Conservation (phyloP, 768 basidiomycete genomes). For the Leccinum rimulosum region DNA sequence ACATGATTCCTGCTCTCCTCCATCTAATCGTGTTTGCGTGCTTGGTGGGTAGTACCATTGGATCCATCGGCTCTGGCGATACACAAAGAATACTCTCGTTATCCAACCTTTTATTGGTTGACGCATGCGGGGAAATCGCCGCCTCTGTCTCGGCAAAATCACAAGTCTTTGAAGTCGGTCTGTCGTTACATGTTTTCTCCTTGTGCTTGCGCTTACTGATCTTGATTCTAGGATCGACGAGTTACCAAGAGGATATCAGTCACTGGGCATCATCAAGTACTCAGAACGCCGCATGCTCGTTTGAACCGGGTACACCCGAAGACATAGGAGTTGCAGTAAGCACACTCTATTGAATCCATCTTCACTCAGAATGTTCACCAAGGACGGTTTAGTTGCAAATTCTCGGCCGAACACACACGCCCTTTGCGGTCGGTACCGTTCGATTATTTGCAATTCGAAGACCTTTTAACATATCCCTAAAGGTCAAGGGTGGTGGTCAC, state of each 20-base stretch:
- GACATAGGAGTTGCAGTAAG: slow-evolving; percentile 51
- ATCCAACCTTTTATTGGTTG: neutral
- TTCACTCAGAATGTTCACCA: neutral
- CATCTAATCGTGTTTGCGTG: neutral
- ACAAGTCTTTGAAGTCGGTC: too few relatives aligned
- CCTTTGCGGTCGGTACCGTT: slow-evolving; percentile 22
- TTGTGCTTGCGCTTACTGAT: too few relatives aligned
- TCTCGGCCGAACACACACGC: slow-evolving; percentile 42
- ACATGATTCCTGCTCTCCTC: neutral
- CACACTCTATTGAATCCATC: neutral
- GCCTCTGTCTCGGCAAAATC: too few relatives aligned
- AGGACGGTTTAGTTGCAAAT: slow-evolving; percentile 9
- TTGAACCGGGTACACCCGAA: slow-evolving; percentile 53
- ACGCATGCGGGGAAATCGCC: too few relatives aligned
- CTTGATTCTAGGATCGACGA: neutral
- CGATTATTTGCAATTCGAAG: neutral
- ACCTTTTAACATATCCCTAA: neutral
- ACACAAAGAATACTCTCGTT: neutral
- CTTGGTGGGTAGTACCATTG: too few relatives aligned
- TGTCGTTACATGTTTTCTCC: too few relatives aligned
- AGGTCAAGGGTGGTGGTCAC: slow-evolving; percentile 67
- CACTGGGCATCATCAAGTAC: slow-evolving; percentile 55
- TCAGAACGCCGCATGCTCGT: slow-evolving; percentile 47
- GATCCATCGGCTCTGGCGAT: neutral
- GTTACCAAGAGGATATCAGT: neutral